Percentiles rank a stretch among this genome's conserved stretches.
Conservation (phyloP, 306 rosid genomes). For the Quercus bicolor region DNA sequence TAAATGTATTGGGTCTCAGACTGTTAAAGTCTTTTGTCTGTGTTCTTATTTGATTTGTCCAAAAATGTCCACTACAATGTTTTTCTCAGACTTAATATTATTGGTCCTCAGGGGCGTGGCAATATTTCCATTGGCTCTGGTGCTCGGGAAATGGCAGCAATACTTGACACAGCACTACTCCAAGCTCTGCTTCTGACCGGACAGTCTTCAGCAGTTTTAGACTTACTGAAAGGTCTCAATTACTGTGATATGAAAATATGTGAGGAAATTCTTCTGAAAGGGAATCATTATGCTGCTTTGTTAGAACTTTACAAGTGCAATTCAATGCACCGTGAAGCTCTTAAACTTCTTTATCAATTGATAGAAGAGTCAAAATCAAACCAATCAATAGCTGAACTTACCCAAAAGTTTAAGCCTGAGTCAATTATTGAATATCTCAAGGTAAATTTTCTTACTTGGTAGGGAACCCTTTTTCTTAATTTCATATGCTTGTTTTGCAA, state of each 20-base stretch:
- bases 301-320: slow-evolving; percentile 91
- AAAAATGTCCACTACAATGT: background rate
- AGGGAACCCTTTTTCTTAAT: slow-evolving; percentile 11
- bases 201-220: slow-evolving; percentile 67
- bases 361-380: slow-evolving; percentile 71
- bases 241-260: slow-evolving; percentile 88
- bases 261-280: slow-evolving; percentile 75
- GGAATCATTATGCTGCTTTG: slow-evolving; percentile 57
- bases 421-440: slow-evolving; percentile 94
- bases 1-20: background rate
- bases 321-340: slow-evolving; percentile 91
- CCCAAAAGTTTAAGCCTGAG: slow-evolving; percentile 75
- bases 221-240: slow-evolving; percentile 74
- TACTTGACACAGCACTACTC: slow-evolving; percentile 86
- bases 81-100: background rate
- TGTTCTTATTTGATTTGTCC: background rate
- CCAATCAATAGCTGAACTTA: slow-evolving; percentile 46
- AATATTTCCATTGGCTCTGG: slow-evolving; percentile 59
- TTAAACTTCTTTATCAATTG: slow-evolving; percentile 73
- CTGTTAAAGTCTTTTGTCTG: background rate
- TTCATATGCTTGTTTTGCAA: background rate
- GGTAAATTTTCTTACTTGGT: slow-evolving; percentile 42
- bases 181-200: slow-evolving; percentile 95
- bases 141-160: slow-evolving; percentile 90
- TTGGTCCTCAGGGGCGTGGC: slow-evolving; percentile 63